phyloP scores from a whole-genome alignment of 805 yeast genomes.

The Saccharomycopsis sp. region DNA sequence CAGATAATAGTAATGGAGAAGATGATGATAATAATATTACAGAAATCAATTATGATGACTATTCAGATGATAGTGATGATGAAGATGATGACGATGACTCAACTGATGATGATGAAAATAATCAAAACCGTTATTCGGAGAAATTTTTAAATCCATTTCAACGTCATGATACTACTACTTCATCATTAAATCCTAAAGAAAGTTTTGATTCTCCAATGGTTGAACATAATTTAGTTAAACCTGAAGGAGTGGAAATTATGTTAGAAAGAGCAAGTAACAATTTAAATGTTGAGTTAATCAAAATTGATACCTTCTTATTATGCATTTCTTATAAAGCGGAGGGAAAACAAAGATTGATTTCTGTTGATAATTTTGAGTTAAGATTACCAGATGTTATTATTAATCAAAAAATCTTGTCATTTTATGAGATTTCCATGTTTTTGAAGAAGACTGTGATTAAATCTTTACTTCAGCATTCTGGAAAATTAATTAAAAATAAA shows the following conservation, averaged over 20 bases:
- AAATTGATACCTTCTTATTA: constrained; percentile 39
- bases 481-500: constrained; percentile 71
- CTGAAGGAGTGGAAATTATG: constrained; percentile 48
- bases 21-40: constrained; percentile 17
- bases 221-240: constrained; percentile 11
- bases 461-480: constrained; percentile 54
- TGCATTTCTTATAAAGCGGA: constrained; percentile 70
- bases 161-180: neutral
- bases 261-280: constrained; percentile 62
- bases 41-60: constrained; percentile 15
- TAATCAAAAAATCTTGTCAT: constrained; percentile 58
- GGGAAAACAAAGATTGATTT: constrained; percentile 56
- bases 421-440: constrained; percentile 51
- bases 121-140: neutral
- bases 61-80: constrained; percentile 8
- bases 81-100: constrained; percentile 15
- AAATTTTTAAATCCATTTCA: neutral
- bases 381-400: constrained; percentile 52
- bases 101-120: neutral
- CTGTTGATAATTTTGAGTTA: constrained; percentile 65
- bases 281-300: constrained; percentile 54
- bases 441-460: constrained; percentile 55
- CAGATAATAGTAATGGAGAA: constrained; percentile 1
- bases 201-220: neutral
- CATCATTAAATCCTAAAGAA: neutral